phyloP scores from a whole-genome alignment of 495 filamentous ascomycete species.

The Neurospora tetraspora region DNA sequence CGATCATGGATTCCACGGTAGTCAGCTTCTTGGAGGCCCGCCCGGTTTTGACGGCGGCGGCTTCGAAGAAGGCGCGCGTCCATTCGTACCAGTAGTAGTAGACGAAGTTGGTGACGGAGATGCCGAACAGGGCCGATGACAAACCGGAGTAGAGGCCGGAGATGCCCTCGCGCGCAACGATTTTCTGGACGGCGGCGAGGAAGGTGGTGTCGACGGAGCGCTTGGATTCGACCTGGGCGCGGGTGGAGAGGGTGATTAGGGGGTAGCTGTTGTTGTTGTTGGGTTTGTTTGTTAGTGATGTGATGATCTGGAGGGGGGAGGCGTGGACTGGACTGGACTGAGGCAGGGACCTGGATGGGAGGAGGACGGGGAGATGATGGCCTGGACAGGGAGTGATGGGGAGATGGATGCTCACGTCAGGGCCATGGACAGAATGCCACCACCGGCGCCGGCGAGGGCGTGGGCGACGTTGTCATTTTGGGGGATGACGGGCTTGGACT shows the following conservation, averaged over 20 bases:
- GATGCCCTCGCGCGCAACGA: slow-evolving; percentile 84
- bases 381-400: background rate
- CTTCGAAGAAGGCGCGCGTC: slow-evolving; percentile 82
- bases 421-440: slow-evolving; percentile 89
- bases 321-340: no score
- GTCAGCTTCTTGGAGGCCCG: slow-evolving; percentile 75
- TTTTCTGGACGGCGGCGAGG: slow-evolving; percentile 70
- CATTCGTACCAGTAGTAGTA: slow-evolving; percentile 99
- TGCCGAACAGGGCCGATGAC: slow-evolving; percentile 91
- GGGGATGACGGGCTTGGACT: slow-evolving; percentile 39
- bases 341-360: no score
- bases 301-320: no score
- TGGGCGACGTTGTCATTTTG: slow-evolving; percentile 90
- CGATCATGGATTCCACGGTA: slow-evolving; percentile 83
- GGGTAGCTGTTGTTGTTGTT: slow-evolving; percentile 52
- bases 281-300: background rate
- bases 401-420: slow-evolving; percentile 56
- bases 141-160: slow-evolving; percentile 79
- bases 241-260: slow-evolving; percentile 92
- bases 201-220: slow-evolving; percentile 68
- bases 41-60: slow-evolving; percentile 63
- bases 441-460: slow-evolving; percentile 77
- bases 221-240: slow-evolving; percentile 95
- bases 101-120: slow-evolving; percentile 97
- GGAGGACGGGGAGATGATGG: no score